Evolutionary conservation across 2,329 filamentous ascomycete genomes (phyloP).

Genomic region (Xylariaceae sp.): DNA sequence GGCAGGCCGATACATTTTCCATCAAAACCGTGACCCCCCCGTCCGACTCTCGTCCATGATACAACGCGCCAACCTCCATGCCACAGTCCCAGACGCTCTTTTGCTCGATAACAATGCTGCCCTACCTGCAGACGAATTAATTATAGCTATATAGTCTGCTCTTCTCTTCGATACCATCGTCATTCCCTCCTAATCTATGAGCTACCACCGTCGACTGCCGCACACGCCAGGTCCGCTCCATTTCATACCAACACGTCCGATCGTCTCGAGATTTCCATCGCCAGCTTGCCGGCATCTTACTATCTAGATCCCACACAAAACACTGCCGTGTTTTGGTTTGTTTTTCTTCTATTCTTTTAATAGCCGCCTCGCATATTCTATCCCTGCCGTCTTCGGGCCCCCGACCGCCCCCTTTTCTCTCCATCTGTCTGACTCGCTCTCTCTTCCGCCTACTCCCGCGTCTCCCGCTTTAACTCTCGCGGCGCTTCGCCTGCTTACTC

Average conservation of each 20-base stretch:
- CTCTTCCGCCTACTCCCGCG: not conserved
- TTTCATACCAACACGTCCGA: slow-evolving; percentile 11
- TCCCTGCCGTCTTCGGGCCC: not conserved
- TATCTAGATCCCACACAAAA: not conserved
- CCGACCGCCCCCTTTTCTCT: not conserved
- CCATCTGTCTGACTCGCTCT: not conserved
- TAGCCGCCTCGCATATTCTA: slow-evolving; percentile 6
- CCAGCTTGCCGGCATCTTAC: not conserved
- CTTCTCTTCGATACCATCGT: not conserved
- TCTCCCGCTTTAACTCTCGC: not conserved
- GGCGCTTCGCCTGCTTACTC: not conserved
- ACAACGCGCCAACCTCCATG: slow-evolving; percentile 10
- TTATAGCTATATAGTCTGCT: not conserved
- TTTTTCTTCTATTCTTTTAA: not conserved
- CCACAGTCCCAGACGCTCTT: slow-evolving; percentile 3
- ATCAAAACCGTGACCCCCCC: not conserved
- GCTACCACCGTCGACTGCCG: not conserved
- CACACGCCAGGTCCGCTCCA: slow-evolving; percentile 3
- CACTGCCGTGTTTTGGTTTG: not conserved
- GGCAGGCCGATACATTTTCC: not conserved
- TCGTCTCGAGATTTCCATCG: not conserved
- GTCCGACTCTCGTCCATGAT: not conserved
- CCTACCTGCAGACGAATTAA: not conserved
- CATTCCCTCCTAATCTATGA: not conserved
- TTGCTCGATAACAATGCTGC: slow-evolving; percentile 9